Evolutionary conservation across 768 basidiomycete species (phyloP), one percentile per base, ranked within the genome.

Genomic region (Pluteus cervinus): DNA sequence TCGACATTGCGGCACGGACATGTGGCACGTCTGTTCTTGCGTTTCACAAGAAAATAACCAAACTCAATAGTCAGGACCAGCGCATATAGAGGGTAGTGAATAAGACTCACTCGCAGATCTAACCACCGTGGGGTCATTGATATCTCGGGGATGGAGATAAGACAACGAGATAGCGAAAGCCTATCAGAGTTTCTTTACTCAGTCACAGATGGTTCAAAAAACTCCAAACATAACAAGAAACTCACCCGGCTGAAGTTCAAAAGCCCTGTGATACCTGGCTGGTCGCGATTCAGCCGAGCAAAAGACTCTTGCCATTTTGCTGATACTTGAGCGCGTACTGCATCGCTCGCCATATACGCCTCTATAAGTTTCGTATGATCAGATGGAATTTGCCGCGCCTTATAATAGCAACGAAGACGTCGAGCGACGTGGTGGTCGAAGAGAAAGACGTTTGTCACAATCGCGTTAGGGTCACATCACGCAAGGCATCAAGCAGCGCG

Each of bases 261-360:
- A 12, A 84, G 64, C 7, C 81, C 81, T 7, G 75, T 61, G 40
- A 84, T 81, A 7, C 81, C 82, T 24, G 69, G 70, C 24, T 74
- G 65, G 10, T 62, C 56, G 20, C 69, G 64, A 49, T 84, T 84
- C 33, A 84, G 61, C 11, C 77, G 71, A n/a, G 65, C 57, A 52
- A 84, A 84, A 2, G 77, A 68, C 14, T 82, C 77, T 43, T 81
- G 76, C 81, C 82, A 84, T 62, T 81, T 81, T 3, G 78, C 62
- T 12, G 75, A 70, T 7, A 83, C 77, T 52, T 83, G 80, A 1
- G 71, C 68, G 31, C 71, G 71, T n/a, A 82, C 60, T 17, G 79
- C 79, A 40, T 73, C 68, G 4, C 77, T 77, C 12, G 74, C 70
- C 79, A 78, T 80, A n/a, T n/a, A n/a, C n/a, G n/a, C n/a, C n/a